Evolutionary conservation across 306 rosid species (phyloP).

Genomic region (Hylodesmum podocarpum): DNA sequence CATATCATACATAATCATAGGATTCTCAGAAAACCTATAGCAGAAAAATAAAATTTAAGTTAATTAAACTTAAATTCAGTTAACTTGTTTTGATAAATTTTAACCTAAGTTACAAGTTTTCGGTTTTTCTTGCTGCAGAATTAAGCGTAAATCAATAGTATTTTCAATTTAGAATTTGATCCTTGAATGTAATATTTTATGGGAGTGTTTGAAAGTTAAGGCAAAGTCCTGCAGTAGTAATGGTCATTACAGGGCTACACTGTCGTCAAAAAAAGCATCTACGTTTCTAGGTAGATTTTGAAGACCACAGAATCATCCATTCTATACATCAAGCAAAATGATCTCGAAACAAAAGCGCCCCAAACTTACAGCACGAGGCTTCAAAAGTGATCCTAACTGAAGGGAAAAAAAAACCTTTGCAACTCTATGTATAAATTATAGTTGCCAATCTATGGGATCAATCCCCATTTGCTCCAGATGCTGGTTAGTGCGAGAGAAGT

Average conservation of each 20-base stretch:
- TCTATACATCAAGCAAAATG: neutral
- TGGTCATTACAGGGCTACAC: neutral
- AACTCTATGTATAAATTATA: slow-evolving; percentile 34
- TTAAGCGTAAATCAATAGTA: no score
- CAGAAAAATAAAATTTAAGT: no score
- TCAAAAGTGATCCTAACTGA: neutral
- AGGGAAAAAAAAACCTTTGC: neutral
- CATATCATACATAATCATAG: no score
- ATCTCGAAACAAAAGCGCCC: slow-evolving; percentile 2
- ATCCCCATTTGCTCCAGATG: slow-evolving; percentile 67
- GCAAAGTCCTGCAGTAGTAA: slow-evolving; percentile 10
- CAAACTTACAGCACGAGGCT: neutral
- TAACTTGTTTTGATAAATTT: no score
- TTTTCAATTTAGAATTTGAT: no score
- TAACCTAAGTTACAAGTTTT: no score
- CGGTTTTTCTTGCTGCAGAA: no score
- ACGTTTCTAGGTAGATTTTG: slow-evolving; percentile 14
- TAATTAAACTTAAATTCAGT: no score
- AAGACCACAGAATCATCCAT: slow-evolving; percentile 1
- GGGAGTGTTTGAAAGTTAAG: no score
- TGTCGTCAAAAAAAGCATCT: slow-evolving; percentile 15
- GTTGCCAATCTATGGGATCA: slow-evolving; percentile 84
- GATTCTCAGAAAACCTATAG: no score
- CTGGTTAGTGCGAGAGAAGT: slow-evolving; percentile 83
- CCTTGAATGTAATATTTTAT: no score